Conservation (phyloP, 768 basidiomycete genomes). For the Dendrothele bispora region DNA sequence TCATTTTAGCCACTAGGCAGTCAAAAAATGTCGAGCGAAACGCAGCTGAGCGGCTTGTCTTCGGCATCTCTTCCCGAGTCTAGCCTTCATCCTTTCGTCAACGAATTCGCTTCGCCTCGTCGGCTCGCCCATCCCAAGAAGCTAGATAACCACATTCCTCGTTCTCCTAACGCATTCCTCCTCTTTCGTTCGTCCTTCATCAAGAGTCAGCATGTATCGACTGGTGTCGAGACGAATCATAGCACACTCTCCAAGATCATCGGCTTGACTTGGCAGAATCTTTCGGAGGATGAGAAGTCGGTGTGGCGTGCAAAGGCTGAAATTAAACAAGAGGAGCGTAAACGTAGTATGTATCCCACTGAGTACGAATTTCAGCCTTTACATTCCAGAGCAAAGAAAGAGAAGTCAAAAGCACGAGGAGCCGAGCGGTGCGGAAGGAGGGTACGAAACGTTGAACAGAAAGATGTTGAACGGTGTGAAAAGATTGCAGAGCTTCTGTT, state of each 20-base stretch:
- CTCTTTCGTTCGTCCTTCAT: constrained; percentile 83
- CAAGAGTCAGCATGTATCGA: constrained; percentile 72
- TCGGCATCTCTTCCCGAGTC: no score
- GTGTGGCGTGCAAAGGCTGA: constrained; percentile 78
- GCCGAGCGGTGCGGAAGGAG: constrained; percentile 29
- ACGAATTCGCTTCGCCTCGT: no score
- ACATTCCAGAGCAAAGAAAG: constrained; percentile 45
- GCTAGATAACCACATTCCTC: constrained; percentile 78
- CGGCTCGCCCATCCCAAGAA: no score
- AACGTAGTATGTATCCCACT: constrained; percentile 70
- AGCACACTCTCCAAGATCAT: constrained; percentile 83
- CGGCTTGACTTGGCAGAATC: constrained; percentile 80
- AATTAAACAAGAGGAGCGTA: constrained; percentile 69
- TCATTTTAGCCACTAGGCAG: no score
- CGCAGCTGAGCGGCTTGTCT: no score
- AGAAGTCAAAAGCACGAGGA: constrained; percentile 37
- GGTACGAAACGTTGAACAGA: constrained; percentile 59
- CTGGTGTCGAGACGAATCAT: constrained; percentile 78
- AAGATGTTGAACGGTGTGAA: constrained; percentile 60
- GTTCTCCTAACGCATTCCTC: constrained; percentile 85
- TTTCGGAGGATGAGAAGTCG: constrained; percentile 71
- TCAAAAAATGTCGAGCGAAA: no score
- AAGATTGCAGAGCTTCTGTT: constrained; percentile 67
- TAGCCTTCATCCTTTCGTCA: no score
- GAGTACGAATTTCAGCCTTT: constrained; percentile 72